A percentile compares a stretch with the other conserved stretches of the same genome.
These are phyloP conservation scores for Capsicum baccatum DNA, from an alignment of 257 asterid genomes.

Conservation along the genomic window DNA sequence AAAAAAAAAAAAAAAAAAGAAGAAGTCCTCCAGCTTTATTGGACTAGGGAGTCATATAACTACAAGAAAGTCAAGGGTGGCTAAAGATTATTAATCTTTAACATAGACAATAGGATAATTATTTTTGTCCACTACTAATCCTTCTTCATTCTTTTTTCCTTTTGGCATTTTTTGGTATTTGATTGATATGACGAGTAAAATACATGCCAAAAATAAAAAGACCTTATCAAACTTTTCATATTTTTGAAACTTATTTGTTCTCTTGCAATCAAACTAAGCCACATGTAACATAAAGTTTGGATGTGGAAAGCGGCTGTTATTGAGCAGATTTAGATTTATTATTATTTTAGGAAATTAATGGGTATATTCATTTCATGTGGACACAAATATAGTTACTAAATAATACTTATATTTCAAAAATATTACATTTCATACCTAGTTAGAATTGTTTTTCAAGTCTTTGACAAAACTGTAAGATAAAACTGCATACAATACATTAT, in stretches of 20 bases:
- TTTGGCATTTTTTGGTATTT: neutral
- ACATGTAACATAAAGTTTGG: neutral
- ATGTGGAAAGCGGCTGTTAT: neutral
- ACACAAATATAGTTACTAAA: no score
- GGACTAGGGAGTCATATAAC: slow-evolving; percentile 12
- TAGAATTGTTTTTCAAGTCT: no score
- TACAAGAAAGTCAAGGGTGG: slow-evolving; percentile 21
- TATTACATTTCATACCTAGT: no score
- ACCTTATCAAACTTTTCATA: neutral
- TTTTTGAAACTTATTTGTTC: neutral
- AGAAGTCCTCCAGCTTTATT: neutral
- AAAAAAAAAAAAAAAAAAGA: neutral
- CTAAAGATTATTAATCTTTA: neutral
- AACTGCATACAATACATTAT: no score
- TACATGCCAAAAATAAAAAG: neutral
- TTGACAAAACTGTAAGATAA: no score
- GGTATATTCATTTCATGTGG: no score
- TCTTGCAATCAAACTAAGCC: slow-evolving; percentile 23
- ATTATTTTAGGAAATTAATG: no score
- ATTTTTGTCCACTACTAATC: neutral
- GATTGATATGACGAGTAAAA: neutral
- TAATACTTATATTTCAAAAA: no score
- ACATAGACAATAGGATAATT: neutral
- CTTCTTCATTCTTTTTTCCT: neutral
- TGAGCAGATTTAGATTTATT: no score